Base-by-base conservation (phyloP, 2,329 filamentous ascomycete genomes). In the Geosmithia morbida region DNA sequence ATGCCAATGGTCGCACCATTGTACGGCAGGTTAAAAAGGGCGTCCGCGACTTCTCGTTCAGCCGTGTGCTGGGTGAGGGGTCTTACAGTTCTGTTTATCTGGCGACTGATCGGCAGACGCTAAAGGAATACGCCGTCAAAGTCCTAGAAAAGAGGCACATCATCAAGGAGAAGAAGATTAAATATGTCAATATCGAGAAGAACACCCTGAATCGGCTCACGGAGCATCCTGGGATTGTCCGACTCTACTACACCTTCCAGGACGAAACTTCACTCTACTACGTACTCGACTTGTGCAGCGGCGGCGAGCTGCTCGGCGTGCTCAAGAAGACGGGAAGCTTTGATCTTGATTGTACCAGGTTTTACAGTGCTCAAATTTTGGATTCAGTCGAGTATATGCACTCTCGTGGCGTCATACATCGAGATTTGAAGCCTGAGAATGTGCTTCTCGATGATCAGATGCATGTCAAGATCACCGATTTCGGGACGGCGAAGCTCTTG, bases 111-210 rank as follows among this genome's bases (percentile, higher is more conserved):
- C 81, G 90, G 51, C 87, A 95, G 63, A 95, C 87, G 1, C 69
- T 94, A 49, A 94, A 94, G 58, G 90, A 98, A 63, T 97, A 97
- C 60, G 92, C 92, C 22, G 89, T 98, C 67, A 98, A 98, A 64
- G 90, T 98, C 16, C 77, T 98, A 44, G 92, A 98, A 66, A 98
- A 98, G 68, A 80, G 88, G 57, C 92, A 98, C 64, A 98, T 98
- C 59, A 98, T 98, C 72, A 98, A 97, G 66, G 92, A 98, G 68
- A 97, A 95, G 66, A 98, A 98, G 74, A 94, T 98, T 59, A 98
- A 98, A 72, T 98, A 98, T 60, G 92, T 98, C 65, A 98, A 97
- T 66, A 98, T 98, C 57, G 92, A 98, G 66, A 96, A 96, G 68
- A 90, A 98, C 66, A 97, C 92, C 0, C 72, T 98, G 48, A 98